These are phyloP conservation scores for Torrubiella hemipterigena DNA, from an alignment of 2,329 filamentous ascomycete species.

Conservation along the genomic window DNA sequence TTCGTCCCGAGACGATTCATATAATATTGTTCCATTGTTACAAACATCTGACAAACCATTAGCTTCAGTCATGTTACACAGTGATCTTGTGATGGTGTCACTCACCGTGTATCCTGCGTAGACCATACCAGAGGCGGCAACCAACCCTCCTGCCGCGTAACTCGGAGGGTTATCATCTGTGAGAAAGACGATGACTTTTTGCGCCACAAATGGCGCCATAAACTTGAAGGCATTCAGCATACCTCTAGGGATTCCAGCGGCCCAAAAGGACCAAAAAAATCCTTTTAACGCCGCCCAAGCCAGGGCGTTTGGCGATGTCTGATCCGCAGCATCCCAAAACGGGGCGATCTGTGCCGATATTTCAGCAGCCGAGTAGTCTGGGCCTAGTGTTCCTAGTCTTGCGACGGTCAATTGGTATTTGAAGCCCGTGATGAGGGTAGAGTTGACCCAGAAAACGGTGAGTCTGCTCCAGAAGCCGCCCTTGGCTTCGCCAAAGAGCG, in stretches of 20 bases:
- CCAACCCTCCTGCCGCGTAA: slow-evolving; percentile 1
- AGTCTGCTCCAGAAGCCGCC: slow-evolving; percentile 10
- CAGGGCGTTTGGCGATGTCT: not conserved
- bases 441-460: slow-evolving; percentile 6
- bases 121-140: slow-evolving; percentile 5
- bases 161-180: not conserved
- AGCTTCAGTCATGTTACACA: not conserved
- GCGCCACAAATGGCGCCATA: slow-evolving; percentile 4
- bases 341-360: slow-evolving; percentile 2
- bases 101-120: slow-evolving; percentile 5
- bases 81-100: not conserved
- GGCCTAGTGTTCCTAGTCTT: slow-evolving; percentile 4
- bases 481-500: slow-evolving; percentile 10
- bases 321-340: not conserved
- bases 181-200: slow-evolving; percentile 2
- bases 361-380: slow-evolving; percentile 4
- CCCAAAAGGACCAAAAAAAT: not conserved
- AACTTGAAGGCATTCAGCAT: slow-evolving; percentile 5
- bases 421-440: slow-evolving; percentile 4
- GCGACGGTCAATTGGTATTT: slow-evolving; percentile 3
- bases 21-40: slow-evolving; percentile 1
- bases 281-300: not conserved
- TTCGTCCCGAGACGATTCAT: slow-evolving; percentile 5
- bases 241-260: slow-evolving; percentile 2
- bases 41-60: not conserved